Evolutionary conservation across 129 eudicot genomes (phyloP), one percentile per base, ranked within the genome.

Genomic region (Lonicera japonica): DNA sequence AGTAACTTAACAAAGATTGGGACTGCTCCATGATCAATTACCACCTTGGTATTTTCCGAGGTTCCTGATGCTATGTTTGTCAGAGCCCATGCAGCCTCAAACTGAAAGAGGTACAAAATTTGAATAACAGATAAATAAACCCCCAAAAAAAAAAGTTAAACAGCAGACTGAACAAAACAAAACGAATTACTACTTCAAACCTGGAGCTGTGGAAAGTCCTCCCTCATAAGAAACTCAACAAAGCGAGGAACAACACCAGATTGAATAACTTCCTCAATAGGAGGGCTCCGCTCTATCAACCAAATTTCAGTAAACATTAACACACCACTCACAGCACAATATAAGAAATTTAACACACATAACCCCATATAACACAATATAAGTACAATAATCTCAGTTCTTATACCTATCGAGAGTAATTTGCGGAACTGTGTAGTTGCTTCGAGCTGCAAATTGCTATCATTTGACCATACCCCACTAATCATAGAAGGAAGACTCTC

Each of bases 41-140:
- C 97, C 19, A 86, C 94, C 70, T 78, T 81, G 18, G 97, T 90
- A 63, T 86, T 66, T 55, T 90, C 95, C 1, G 95, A 83, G 54
- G 97, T 90, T 24, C 97, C 97, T 21, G 97, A 86, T 48, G 97
- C 94, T 70, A 90, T 83, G 76, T 86, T 83, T 29, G 97, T 90
- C 52, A 90, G 94, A 12, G 95, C 94, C 95, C 97, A 86, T 22
- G 95, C 97, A 67, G 97, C 97, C 70, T 90, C 97, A 83, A 83
- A 83, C 97, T 90, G 77, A 36, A 68, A 9, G 55, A 50, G 21
- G 55, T 5, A 15, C 21, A n/a, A 14, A 50, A 0, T 5, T 50
- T 50, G 8, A 50, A 14, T 8, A 50, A 50, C 21, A 29, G 36
- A 29, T 29, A n/a, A n/a, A n/a, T n/a, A n/a, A n/a, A n/a, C 14